Conservation (phyloP, 1,139 yeast genomes). For the Geotrichum histeridarum region DNA sequence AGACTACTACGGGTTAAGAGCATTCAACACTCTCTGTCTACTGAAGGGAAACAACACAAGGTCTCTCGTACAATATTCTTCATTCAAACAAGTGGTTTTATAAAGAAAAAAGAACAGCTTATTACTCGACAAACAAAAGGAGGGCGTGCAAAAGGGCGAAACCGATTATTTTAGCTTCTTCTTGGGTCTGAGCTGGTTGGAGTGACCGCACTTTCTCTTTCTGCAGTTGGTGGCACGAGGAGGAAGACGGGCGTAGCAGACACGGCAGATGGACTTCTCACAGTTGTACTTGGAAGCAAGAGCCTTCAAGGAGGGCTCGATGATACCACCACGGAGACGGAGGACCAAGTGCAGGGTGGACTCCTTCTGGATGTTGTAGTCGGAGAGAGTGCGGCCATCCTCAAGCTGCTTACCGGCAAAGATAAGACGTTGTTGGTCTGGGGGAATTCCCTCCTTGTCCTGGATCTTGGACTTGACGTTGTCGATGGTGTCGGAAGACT, state of each 20-base stretch:
- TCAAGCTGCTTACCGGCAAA: constrained; percentile 93
- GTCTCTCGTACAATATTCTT: not conserved
- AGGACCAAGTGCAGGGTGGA: constrained; percentile 82
- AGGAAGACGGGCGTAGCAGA: constrained; percentile 99
- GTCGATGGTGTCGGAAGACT: constrained; percentile 91
- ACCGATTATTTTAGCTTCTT: constrained; percentile 92
- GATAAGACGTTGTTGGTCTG: constrained; percentile 90
- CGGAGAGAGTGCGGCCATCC: constrained; percentile 88
- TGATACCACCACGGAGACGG: constrained; percentile 93
- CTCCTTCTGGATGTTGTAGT: constrained; percentile 94
- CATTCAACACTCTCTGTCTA: not conserved
- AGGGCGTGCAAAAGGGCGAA: constrained; percentile 25
- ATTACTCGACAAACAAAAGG: constrained; percentile 7
- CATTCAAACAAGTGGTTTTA: not conserved
- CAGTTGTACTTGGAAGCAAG: constrained; percentile 99
- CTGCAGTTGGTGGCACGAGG: constrained; percentile 99
- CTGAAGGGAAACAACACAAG: not conserved
- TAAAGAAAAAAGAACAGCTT: not conserved
- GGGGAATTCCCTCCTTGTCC: constrained; percentile 94
- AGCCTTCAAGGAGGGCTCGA: constrained; percentile 98
- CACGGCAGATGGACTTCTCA: constrained; percentile 98
- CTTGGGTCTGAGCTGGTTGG: constrained; percentile 99
- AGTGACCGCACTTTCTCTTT: constrained; percentile 99
- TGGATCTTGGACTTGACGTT: constrained; percentile 90
- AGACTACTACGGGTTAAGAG: too few species aligned